Evolutionary conservation across 768 basidiomycete genomes (phyloP), one percentile per base, ranked within the genome.

Genomic region (Lactarius sanguifluus): DNA sequence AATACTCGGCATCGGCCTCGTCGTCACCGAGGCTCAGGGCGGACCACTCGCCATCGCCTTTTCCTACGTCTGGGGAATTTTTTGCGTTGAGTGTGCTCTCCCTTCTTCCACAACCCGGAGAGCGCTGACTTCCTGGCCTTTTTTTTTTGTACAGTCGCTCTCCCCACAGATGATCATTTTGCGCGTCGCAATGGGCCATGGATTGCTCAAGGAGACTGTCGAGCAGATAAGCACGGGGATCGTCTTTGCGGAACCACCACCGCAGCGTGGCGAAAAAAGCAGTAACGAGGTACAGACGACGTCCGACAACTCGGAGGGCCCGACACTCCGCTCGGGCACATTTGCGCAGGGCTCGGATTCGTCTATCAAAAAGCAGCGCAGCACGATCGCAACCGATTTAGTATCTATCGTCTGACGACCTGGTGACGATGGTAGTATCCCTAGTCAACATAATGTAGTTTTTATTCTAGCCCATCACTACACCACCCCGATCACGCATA

Each of bases 11-110:
- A 73, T 80, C 60, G 74, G 77, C 67, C 79, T 78, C 69, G 70
- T 81, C 43, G 73, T 80, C 65, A 75, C 78, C 2, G 80, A 79
- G 67, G 79, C 78, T 0, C 63, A 74, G 13, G 73, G 73, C 40
- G 76, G 74, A 57, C 73, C 73, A 18, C 73, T 77, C 23, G 73
- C 76, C 3, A 76, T 77, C 45, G 75, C 76, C 10, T 77, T 81
- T 64, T 77, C 77, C 40, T 78, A 79, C 61, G 75, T 81, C 34
- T 81, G 79, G 77, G 76, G 78, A 4, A 80, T 80, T 69, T 73
- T 80, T 63, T 76, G 77, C 43, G 80, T 81, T 65, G 57, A 79
- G 77, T 34, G 30, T 59, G 20, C 41, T 9, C 4, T 38, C 64
- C 61, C 18, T 41, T 41, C 45, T 32, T 25, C 45, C 54, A 23